Percentiles rank a stretch among this genome's conserved stretches.
Conservation (phyloP, 2,329 filamentous ascomycete species). For the Diplocarpon rosae region DNA sequence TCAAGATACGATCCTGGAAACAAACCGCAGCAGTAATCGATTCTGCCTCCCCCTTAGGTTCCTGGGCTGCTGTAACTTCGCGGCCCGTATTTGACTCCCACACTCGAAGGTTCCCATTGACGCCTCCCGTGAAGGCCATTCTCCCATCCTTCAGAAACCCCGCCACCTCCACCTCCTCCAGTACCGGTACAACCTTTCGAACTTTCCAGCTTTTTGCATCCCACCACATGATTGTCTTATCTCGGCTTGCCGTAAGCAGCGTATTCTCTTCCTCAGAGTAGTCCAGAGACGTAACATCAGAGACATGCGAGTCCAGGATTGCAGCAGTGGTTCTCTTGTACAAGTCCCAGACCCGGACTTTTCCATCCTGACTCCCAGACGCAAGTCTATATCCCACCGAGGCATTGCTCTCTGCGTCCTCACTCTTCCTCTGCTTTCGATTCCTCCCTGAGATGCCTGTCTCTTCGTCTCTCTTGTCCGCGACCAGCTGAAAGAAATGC, state of each 20-base stretch:
- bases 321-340: conserved; percentile 67
- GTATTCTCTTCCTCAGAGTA: conserved; percentile 66
- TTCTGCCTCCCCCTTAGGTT: conserved; percentile 46
- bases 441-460: conserved; percentile 29
- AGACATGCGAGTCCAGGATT: conserved; percentile 84
- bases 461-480: conserved; percentile 31
- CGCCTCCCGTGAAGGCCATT: conserved; percentile 73
- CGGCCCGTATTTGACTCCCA: conserved; percentile 71
- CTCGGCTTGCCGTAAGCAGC: conserved; percentile 75
- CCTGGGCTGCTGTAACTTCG: conserved; percentile 69
- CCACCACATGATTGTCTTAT: conserved; percentile 93
- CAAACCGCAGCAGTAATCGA: conserved; percentile 64
- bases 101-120: conserved; percentile 69
- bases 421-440: conserved; percentile 34
- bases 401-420: conserved; percentile 35
- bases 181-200: conserved; percentile 66
- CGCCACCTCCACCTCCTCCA: conserved; percentile 75
- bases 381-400: conserved; percentile 65
- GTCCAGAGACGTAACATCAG: conserved; percentile 79
- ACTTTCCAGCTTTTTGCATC: conserved; percentile 76
- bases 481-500: conserved; percentile 73
- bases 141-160: conserved; percentile 65
- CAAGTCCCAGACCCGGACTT: conserved; percentile 83
- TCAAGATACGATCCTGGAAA: conserved; percentile 58
- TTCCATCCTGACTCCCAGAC: conserved; percentile 89